Evolutionary conservation across 352 stramenopile genomes (phyloP), one percentile per base, ranked within the genome.

Genomic region (Globisporangium yorkense): DNA sequence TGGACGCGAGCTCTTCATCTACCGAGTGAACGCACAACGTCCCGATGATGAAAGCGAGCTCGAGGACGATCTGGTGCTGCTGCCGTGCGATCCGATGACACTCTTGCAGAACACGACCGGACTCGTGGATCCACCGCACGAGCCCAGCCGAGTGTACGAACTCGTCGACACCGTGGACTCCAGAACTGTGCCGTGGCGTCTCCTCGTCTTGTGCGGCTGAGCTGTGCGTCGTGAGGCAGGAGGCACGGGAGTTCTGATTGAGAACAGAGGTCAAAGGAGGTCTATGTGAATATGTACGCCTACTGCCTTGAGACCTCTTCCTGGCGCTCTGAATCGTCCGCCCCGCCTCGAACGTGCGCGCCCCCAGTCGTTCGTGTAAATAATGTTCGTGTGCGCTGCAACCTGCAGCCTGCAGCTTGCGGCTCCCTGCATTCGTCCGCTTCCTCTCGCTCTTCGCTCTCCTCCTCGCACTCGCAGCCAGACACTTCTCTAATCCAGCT

Each of bases 401-500:
- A 1, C 24, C 24, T 27, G 24, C 24, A 27, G 24, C 24, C 24
- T 27, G 24, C 24, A 27, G 24, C 24, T 37, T 37, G 33, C 33
- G 8, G 33, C 33, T 37, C 33, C 33, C 33, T 37, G 33, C 33
- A 9, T 37, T 10, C 33, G 37, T 18, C 8, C 12, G 13, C 35
- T 43, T 5, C 12, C 1, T 4, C 18, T 47, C 12, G 13, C 18
- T 21, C 18, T 27, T 24, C 13, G 18, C 13, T 13, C 29, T 6
- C 20, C 16, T 39, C 33, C 5, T 53, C 35, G 31, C 12, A 37
- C 40, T 63, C 27, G 12, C 8, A 7, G 15, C 13, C 15, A 21
- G 27, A 1, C 2, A 29, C 2, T 44, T 15, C 21, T 27, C 29
- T 53, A 91, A 57, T 84, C 87, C 27, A 92, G 66, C 57, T 92